phyloP scores from a whole-genome alignment of 306 rosid species.

The Hylodesmum podocarpum region DNA sequence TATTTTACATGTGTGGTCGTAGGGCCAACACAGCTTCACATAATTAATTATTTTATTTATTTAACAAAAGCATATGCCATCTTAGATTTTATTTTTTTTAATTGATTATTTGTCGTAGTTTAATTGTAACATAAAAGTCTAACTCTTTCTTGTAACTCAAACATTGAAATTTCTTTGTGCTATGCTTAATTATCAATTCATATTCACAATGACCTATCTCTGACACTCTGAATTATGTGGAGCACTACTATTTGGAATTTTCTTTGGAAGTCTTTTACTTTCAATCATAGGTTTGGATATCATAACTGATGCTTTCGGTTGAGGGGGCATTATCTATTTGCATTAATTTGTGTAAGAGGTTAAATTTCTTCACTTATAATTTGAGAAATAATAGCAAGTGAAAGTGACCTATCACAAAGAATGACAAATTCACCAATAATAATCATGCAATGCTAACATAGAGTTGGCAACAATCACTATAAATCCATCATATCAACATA shows the following conservation, averaged over 20 bases:
- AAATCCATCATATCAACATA: too few species aligned
- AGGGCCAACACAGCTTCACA: not conserved
- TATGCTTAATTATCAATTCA: not conserved
- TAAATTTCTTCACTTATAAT: constrained; percentile 15
- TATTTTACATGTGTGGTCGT: not conserved
- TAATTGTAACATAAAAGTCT: constrained; percentile 5
- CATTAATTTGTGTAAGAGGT: constrained; percentile 19
- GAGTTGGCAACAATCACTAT: not conserved
- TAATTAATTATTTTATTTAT: not conserved
- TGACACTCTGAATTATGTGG: not conserved
- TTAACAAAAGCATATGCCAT: not conserved
- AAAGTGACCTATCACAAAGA: constrained; percentile 32
- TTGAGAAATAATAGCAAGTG: constrained; percentile 34
- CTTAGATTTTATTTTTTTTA: not conserved
- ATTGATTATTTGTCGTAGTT: not conserved
- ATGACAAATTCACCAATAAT: not conserved
- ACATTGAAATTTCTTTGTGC: not conserved
- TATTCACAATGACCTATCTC: not conserved
- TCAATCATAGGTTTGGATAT: not conserved
- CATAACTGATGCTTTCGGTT: constrained; percentile 3
- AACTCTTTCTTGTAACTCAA: not conserved
- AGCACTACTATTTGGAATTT: not conserved
- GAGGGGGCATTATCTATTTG: constrained; percentile 10
- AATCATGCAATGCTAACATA: not conserved
- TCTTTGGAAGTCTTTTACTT: not conserved